These are phyloP conservation scores for Elsinoe perseae DNA, from an alignment of 2,329 filamentous ascomycete species.

Conservation along the genomic window DNA sequence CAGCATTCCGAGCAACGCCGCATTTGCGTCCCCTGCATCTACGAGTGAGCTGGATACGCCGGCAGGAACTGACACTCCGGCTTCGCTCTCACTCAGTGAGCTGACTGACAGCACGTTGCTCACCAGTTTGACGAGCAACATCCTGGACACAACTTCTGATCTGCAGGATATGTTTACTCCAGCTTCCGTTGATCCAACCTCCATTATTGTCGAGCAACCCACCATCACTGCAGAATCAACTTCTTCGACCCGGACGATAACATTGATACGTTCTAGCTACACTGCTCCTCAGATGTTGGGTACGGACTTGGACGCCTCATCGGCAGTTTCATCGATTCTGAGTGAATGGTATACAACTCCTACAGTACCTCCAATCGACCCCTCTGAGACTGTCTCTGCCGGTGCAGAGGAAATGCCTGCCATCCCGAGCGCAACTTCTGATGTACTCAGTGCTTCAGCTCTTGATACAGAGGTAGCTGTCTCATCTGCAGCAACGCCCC, in stretches of 20 bases:
- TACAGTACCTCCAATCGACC: neutral
- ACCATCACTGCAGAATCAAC: neutral
- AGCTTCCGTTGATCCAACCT: neutral
- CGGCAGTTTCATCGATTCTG: neutral
- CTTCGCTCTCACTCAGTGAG: neutral
- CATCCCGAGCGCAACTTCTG: neutral
- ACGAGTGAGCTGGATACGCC: neutral
- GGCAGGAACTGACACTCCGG: neutral
- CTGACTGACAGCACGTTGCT: neutral
- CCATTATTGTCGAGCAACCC: neutral
- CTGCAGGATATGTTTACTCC: neutral
- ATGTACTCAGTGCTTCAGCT: neutral
- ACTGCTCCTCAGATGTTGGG: neutral
- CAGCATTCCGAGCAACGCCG: neutral
- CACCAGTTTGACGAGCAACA: neutral
- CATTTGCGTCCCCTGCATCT: neutral
- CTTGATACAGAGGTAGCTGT: neutral
- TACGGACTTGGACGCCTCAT: neutral
- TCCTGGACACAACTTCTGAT: neutral
- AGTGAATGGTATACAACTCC: slow-evolving; percentile 9
- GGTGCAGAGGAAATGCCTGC: neutral
- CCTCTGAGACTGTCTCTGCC: neutral
- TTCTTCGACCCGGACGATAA: neutral
- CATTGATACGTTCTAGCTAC: neutral
- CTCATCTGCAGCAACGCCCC: neutral